Percentiles rank a stretch among this genome's conserved stretches.
These are phyloP conservation scores for Candida tunisiensis DNA, from an alignment of 1,139 yeast species.

Conservation along the genomic window DNA sequence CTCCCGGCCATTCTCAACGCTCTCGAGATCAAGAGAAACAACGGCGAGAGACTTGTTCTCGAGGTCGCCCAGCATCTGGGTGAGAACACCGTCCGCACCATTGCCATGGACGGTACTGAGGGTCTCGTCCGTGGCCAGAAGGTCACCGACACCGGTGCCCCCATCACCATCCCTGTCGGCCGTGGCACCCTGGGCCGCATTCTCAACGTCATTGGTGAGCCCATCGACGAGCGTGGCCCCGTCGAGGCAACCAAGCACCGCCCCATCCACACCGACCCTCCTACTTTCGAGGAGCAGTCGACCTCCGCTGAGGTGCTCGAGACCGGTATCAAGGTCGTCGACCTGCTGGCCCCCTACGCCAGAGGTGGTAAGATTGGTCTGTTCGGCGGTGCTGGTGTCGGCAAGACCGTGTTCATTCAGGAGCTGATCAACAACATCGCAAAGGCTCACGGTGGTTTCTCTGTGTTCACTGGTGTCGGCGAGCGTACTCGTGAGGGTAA, in stretches of 20 bases:
- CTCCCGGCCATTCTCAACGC: constrained; percentile 97
- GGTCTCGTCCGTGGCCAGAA: constrained; percentile 97
- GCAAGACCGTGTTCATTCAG: constrained; percentile 99
- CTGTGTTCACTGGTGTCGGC: constrained; percentile 99
- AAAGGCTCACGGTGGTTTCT: constrained; percentile 99
- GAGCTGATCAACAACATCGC: constrained; percentile 99
- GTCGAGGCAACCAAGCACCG: constrained; percentile 79
- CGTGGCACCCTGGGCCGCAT: constrained; percentile 98
- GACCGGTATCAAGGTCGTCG: constrained; percentile 99
- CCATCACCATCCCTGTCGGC: constrained; percentile 98
- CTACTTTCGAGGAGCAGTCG: constrained; percentile 89
- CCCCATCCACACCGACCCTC: constrained; percentile 99
- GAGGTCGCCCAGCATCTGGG: constrained; percentile 99
- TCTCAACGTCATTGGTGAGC: constrained; percentile 97
- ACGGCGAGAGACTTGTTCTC: constrained; percentile 60
- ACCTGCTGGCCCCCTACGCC: constrained; percentile 97
- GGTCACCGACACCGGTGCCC: constrained; percentile 92
- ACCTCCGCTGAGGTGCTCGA: constrained; percentile 96
- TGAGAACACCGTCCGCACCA: constrained; percentile 99
- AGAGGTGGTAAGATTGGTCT: constrained; percentile 99
- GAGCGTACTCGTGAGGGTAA: constrained; percentile 99
- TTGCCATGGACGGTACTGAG: constrained; percentile 99
- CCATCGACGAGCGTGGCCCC: constrained; percentile 99
- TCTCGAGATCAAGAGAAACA: constrained; percentile 59
- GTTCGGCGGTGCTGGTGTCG: constrained; percentile 99